A percentile compares a stretch with the other conserved stretches of the same genome.
Conservation (phyloP, 495 filamentous ascomycete genomes). For the Daldinia childiae region DNA sequence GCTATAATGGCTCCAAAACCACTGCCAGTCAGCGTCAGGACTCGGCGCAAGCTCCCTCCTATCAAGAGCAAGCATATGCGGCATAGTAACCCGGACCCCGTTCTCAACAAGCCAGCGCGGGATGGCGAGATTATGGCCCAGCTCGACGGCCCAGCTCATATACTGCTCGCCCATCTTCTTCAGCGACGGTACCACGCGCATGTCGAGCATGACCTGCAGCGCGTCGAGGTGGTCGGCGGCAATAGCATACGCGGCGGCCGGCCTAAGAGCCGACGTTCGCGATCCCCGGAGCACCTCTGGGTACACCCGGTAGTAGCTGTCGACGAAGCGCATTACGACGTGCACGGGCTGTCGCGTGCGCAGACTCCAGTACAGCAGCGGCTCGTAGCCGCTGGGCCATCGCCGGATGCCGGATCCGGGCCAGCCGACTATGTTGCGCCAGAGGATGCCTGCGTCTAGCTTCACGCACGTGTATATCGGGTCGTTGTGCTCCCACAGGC, state of each 20-base stretch:
- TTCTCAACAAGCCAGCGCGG: background rate
- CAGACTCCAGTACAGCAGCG: conserved; percentile 5
- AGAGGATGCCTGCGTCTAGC: background rate
- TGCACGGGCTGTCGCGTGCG: background rate
- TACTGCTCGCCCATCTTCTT: background rate
- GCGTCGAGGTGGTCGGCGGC: background rate
- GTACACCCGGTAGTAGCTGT: background rate
- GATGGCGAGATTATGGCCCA: background rate
- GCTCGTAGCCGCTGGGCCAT: background rate
- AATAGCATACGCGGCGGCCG: background rate
- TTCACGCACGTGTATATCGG: background rate
- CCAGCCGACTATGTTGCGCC: background rate
- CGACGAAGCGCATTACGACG: background rate
- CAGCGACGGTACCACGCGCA: background rate
- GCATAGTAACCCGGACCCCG: background rate
- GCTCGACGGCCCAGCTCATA: background rate
- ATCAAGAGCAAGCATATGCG: background rate
- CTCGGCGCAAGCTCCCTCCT: background rate
- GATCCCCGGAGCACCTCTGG: background rate
- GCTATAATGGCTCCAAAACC: too few species aligned
- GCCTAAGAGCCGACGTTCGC: background rate
- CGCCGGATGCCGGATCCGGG: background rate
- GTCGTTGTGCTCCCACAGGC: background rate
- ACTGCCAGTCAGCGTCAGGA: too few species aligned
- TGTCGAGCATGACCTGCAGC: background rate